phyloP scores from a whole-genome alignment of 768 basidiomycete genomes.

The Leccinum fibrillosum region DNA sequence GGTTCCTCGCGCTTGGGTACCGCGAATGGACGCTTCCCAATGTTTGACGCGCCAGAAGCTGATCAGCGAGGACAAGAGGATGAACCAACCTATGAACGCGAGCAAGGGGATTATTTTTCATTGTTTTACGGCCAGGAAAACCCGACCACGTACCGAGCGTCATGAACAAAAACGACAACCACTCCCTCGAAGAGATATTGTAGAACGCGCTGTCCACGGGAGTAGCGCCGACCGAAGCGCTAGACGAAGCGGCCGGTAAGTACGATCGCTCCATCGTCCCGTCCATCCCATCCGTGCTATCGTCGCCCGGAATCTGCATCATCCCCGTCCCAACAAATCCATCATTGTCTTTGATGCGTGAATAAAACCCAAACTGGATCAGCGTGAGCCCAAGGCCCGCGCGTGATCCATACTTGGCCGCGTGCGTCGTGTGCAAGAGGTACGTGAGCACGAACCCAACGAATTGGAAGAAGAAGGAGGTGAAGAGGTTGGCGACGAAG shows the following conservation, averaged over 20 bases:
- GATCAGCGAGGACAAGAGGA: slow-evolving; percentile 78
- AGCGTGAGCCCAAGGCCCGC: slow-evolving; percentile 94
- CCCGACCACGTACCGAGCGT: slow-evolving; percentile 55
- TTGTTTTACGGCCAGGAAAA: background rate
- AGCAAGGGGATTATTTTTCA: background rate
- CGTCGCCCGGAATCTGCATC: slow-evolving; percentile 17
- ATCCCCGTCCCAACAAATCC: slow-evolving; percentile 22
- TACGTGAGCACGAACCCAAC: slow-evolving; percentile 91
- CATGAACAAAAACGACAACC: slow-evolving; percentile 92
- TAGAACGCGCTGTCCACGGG: slow-evolving; percentile 19
- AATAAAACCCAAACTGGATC: slow-evolving; percentile 88
- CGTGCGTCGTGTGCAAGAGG: slow-evolving; percentile 87
- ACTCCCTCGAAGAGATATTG: slow-evolving; percentile 64
- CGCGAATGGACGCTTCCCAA: slow-evolving; percentile 72
- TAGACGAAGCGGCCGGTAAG: slow-evolving; percentile 20
- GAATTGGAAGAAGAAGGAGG: slow-evolving; percentile 97
- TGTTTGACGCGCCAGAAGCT: slow-evolving; percentile 83
- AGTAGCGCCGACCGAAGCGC: slow-evolving; percentile 7
- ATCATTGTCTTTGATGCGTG: slow-evolving; percentile 37
- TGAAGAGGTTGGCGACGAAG: slow-evolving; percentile 77
- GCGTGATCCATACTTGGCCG: slow-evolving; percentile 89
- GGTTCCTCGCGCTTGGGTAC: slow-evolving; percentile 28
- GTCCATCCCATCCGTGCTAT: slow-evolving; percentile 14
- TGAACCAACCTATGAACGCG: slow-evolving; percentile 75
- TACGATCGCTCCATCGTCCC: slow-evolving; percentile 18